Evolutionary conservation across 306 rosid genomes (phyloP).

Genomic region (Pterocarpus santalinus): DNA sequence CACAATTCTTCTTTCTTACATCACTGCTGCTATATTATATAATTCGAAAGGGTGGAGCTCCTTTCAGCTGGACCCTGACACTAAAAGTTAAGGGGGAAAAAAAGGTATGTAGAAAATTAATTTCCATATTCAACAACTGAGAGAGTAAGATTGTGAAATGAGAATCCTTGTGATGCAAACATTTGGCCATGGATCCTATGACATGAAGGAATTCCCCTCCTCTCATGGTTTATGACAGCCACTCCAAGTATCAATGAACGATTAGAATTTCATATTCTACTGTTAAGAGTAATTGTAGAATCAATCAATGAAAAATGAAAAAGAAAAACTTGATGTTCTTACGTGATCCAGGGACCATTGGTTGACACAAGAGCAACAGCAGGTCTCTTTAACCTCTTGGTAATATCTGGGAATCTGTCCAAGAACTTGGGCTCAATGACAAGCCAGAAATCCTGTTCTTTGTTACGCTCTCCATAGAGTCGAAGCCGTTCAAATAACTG

Average conservation of each 20-base stretch:
- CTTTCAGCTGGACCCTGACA: conserved; percentile 4
- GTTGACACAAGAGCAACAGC: conserved; percentile 98
- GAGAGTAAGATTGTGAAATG: background rate
- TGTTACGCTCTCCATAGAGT: conserved; percentile 65
- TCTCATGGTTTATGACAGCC: conserved; percentile 33
- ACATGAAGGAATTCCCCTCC: background rate
- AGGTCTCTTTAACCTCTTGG: conserved; percentile 80
- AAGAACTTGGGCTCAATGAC: conserved; percentile 96
- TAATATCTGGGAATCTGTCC: conserved; percentile 86
- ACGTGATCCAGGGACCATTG: conserved; percentile 95
- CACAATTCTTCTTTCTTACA: background rate
- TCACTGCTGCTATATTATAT: conserved; percentile 28
- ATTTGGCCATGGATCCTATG: background rate
- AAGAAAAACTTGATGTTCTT: conserved; percentile 41
- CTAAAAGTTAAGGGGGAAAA: background rate
- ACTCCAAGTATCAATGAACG: conserved; percentile 33
- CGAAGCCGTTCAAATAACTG: conserved; percentile 79
- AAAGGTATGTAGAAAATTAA: too few species aligned
- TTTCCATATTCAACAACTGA: too few species aligned
- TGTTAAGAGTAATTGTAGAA: conserved; percentile 4
- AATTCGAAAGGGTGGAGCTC: conserved; percentile 32
- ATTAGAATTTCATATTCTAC: conserved; percentile 19
- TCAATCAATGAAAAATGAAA: conserved; percentile 28
- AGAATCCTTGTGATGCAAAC: conserved; percentile 1
- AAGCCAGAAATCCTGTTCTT: conserved; percentile 93